Evolutionary conservation across 805 yeast species (phyloP).

Genomic region (Hanseniaspora occidentalis): DNA sequence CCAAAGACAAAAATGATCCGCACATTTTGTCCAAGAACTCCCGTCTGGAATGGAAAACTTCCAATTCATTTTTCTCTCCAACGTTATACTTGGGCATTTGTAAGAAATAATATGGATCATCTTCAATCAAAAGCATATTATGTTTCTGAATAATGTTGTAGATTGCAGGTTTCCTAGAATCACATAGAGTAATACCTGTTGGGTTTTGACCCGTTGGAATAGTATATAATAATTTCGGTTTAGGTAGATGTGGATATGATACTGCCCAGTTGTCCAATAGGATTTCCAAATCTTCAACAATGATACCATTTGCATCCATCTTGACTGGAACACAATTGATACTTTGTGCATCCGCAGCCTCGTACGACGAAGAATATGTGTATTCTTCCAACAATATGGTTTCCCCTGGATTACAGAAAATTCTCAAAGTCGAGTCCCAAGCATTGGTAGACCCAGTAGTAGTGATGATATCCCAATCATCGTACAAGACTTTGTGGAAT

Average conservation of each 20-base stretch:
- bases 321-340: constrained; percentile 50
- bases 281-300: constrained; percentile 48
- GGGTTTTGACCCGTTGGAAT: constrained; percentile 95
- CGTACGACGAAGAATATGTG: constrained; percentile 68
- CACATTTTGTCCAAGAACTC: constrained; percentile 39
- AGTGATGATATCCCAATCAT: constrained; percentile 55
- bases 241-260: constrained; percentile 27
- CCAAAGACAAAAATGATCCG: constrained; percentile 58
- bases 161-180: constrained; percentile 57
- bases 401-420: constrained; percentile 62
- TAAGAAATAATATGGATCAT: constrained; percentile 88
- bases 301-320: constrained; percentile 61
- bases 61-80: constrained; percentile 28
- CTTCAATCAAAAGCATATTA: constrained; percentile 75
- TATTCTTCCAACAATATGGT: constrained; percentile 61
- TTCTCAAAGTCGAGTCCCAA: constrained; percentile 64
- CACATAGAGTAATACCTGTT: constrained; percentile 67
- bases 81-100: constrained; percentile 65
- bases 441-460: constrained; percentile 74
- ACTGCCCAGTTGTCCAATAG: constrained; percentile 53
- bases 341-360: constrained; percentile 57
- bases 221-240: constrained; percentile 73
- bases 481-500: constrained; percentile 26
- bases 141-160: constrained; percentile 62
- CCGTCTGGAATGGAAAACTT: constrained; percentile 16